Conservation (phyloP, 176 grass and related monocot species). For the Saccharum spontaneum region DNA sequence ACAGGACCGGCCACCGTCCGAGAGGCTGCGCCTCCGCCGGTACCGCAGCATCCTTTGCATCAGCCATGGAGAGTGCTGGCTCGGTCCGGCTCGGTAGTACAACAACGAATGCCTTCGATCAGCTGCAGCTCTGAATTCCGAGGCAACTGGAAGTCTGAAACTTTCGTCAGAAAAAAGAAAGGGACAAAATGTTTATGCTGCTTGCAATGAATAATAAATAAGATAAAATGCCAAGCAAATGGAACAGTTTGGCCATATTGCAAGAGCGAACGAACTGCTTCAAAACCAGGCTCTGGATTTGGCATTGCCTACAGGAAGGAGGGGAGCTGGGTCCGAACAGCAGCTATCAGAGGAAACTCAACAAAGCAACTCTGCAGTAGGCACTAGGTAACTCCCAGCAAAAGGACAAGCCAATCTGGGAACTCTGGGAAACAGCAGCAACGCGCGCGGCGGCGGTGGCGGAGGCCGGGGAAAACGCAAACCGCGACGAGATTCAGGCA, state of each 20-base stretch:
- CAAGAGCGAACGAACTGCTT: background rate
- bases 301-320: background rate
- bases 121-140: conserved; percentile 5
- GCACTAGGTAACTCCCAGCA: too few relatives aligned
- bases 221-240: background rate
- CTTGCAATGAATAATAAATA: background rate
- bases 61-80: conserved; percentile 5
- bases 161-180: too few relatives aligned
- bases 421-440: background rate
- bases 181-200: background rate
- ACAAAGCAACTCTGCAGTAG: background rate
- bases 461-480: background rate
- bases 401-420: background rate
- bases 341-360: background rate
- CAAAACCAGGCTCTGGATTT: background rate
- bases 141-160: background rate
- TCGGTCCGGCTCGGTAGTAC: background rate
- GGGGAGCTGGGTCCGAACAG: background rate
- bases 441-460: background rate
- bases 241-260: background rate
- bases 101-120: background rate
- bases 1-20: conserved; percentile 54
- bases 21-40: conserved; percentile 29
- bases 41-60: background rate
- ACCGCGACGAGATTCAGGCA: background rate